These are phyloP conservation scores for Aspergillus uvarum DNA, from an alignment of 2,329 filamentous ascomycete species.

Conservation along the genomic window DNA sequence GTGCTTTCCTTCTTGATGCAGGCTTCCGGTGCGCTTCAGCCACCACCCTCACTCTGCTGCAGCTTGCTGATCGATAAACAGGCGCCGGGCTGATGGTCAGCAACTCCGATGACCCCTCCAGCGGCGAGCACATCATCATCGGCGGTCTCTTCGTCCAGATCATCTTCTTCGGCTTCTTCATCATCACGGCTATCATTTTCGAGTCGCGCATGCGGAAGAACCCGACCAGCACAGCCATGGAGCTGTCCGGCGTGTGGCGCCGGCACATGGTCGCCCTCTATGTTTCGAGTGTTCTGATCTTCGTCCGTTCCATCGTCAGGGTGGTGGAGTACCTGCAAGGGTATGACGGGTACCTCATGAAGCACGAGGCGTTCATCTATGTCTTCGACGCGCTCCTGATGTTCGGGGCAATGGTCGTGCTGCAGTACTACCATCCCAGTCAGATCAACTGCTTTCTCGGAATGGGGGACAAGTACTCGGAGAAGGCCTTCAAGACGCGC, in stretches of 20 bases:
- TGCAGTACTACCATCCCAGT: conserved; percentile 27
- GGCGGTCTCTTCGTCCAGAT: conserved; percentile 35
- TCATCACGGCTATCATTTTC: conserved; percentile 26
- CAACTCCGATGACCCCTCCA: conserved; percentile 15
- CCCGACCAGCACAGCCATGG: conserved; percentile 28
- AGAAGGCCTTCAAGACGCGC: conserved; percentile 17
- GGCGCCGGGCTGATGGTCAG: conserved; percentile 29
- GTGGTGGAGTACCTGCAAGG: conserved; percentile 34
- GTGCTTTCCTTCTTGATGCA: conserved; percentile 36
- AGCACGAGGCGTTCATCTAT: conserved; percentile 33
- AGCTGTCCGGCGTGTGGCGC: conserved; percentile 33
- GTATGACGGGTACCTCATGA: conserved; percentile 31
- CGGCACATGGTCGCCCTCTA: conserved; percentile 35
- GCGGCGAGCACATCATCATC: conserved; percentile 30
- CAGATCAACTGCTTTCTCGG: conserved; percentile 26
- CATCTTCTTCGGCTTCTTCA: conserved; percentile 32
- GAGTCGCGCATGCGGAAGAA: conserved; percentile 28
- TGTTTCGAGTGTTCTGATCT: conserved; percentile 26
- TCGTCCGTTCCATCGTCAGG: conserved; percentile 32
- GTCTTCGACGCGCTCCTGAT: conserved; percentile 35
- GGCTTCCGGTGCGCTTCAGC: conserved; percentile 23
- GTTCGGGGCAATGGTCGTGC: conserved; percentile 24
- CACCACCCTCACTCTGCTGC: too few species aligned
- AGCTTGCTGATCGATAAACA: conserved; percentile 9
- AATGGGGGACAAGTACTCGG: conserved; percentile 18